A percentile compares a stretch with the other conserved stretches of the same genome.
Conservation (phyloP, 129 eudicot species). For the Tanacetum coccineum region DNA sequence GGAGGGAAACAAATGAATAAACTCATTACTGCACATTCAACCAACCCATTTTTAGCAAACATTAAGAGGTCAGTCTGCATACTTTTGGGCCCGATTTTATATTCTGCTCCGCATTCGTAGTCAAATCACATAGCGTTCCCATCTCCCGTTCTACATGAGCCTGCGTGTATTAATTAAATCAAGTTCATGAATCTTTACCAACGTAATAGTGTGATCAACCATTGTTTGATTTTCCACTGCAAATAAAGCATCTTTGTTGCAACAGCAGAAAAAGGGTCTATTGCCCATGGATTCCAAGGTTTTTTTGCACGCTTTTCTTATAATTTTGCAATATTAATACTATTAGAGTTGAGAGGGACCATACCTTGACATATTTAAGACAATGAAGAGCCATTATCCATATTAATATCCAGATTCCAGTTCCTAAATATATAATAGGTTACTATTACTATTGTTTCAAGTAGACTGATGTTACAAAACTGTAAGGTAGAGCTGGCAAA, state of each 20-base stretch:
- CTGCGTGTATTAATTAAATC: neutral
- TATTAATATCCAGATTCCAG: constrained; percentile 62
- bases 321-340: neutral
- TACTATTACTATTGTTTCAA: constrained; percentile 3
- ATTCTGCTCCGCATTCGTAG: constrained; percentile 3
- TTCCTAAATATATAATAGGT: constrained; percentile 39
- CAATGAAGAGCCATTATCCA: constrained; percentile 51
- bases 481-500: too few relatives aligned
- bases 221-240: neutral
- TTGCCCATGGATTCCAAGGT: neutral
- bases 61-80: constrained; percentile 4
- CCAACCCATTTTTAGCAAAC: constrained; percentile 9
- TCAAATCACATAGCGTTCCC: constrained; percentile 10
- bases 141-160: neutral
- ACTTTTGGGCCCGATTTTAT: neutral
- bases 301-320: neutral
- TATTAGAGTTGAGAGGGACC: neutral
- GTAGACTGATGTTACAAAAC: neutral
- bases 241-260: neutral
- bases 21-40: constrained; percentile 10
- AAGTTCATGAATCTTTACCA: neutral
- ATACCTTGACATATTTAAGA: constrained; percentile 33
- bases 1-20: constrained; percentile 10
- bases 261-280: too few relatives aligned
- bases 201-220: constrained; percentile 4